Percentiles rank a stretch among this genome's conserved stretches.
Conservation (phyloP, 139 green algal species). For the Chlamydomonas schloesseri region DNA sequence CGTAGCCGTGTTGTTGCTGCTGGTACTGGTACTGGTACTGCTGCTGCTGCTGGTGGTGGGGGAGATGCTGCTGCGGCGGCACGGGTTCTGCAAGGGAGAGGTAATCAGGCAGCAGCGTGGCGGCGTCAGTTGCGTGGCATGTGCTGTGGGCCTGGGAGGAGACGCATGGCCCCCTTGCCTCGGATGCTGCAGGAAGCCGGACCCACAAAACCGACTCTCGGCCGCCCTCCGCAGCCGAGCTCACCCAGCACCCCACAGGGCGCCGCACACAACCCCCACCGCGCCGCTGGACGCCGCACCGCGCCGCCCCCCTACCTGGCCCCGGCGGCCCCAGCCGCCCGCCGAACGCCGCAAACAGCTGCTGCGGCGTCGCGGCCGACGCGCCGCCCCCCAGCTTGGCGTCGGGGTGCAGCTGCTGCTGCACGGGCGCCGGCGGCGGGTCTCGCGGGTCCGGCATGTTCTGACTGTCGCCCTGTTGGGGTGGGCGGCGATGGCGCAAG, state of each 20-base stretch:
- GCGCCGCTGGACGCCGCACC: no score
- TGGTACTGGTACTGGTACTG: no score
- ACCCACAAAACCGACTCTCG: no score
- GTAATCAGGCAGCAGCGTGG: no score
- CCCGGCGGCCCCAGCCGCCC: background rate
- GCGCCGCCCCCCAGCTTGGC: constrained; percentile 42
- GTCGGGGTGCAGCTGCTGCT: constrained; percentile 38
- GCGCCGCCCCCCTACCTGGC: background rate
- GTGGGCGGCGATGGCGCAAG: background rate
- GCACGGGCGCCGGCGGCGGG: constrained; percentile 29
- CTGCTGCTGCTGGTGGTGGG: constrained; percentile 25
- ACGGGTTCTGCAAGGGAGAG: constrained; percentile 7
- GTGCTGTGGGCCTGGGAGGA: no score
- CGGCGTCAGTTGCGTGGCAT: no score
- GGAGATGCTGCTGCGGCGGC: background rate
- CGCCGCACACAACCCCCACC: no score
- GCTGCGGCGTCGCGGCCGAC: constrained; percentile 3
- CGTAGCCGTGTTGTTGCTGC: background rate
- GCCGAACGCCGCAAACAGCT: constrained; percentile 13
- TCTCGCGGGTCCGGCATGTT: constrained; percentile 39
- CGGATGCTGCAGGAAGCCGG: no score
- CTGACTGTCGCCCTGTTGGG: constrained; percentile 43
- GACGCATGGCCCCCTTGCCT: no score
- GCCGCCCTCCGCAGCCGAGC: no score
- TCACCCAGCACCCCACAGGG: no score